Evolutionary conservation across 1,284 basidiomycete species (phyloP), one percentile per base, ranked within the genome.

Genomic region (Sanghuangporus baumii): DNA sequence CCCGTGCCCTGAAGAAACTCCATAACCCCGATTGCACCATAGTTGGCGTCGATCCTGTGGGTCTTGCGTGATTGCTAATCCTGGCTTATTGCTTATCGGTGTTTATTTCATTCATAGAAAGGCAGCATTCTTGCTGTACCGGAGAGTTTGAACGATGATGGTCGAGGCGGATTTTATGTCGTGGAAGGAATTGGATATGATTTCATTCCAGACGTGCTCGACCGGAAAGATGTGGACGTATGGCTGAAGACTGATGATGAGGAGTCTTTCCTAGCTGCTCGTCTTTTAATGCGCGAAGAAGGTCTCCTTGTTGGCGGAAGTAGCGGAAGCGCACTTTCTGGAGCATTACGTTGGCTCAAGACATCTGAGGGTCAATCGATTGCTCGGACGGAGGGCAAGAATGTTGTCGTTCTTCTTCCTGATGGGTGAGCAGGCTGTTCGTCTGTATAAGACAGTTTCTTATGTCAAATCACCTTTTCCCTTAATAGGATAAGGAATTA

Each of bases 161-260:
- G 83, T 23, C 75, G 80, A 43, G 86, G 87, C 1, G 73, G 77
- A 6, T 74, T 79, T 55, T 99, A 98, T 73, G 75, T 89, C 66
- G 86, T 98, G 14, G 96, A 98, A 74, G 96, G 96, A 9, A 98
- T 98, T 64, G 96, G 96, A 16, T 94, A 95, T 70, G 94, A 97
- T 73, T 97, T 97, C 72, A 74, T 94, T 60, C 94, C 95, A 0
- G 83, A 89, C 41, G 94, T 95, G 2, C 80, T 94, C 26, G 81
- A 83, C 37, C 85, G 85, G 59, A 77, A 80, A 50, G 78, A 83
- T 43, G 76, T 93, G 57, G 84, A 94, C 70, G 67, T 74, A 18
- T 98, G 96, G 96, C 74, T 94, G 69, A 98, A 98, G 83, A 89
- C 89, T 2, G 78, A 77, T 6, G 96, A 98, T 70, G 80, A 87